A percentile compares a stretch with the other conserved stretches of the same genome.
These are phyloP conservation scores for Leucoagaricus sp. DNA, from an alignment of 1,284 basidiomycete genomes.

Conservation along the genomic window DNA sequence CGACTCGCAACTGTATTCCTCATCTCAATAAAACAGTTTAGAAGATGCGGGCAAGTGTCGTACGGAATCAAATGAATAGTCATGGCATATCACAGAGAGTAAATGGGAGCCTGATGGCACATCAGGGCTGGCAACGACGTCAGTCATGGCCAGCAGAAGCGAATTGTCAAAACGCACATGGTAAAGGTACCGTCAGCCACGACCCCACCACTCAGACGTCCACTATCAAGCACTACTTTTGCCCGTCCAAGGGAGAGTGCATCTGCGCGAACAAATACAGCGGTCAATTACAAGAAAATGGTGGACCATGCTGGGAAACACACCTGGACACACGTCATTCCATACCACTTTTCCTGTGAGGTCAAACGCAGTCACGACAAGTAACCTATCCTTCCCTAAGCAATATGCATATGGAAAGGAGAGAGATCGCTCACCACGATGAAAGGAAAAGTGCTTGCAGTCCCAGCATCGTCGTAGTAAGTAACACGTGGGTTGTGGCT, in stretches of 20 bases:
- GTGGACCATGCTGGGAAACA: constrained; percentile 20
- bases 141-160: constrained; percentile 1
- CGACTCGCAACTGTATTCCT: constrained; percentile 56
- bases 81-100: constrained; percentile 64
- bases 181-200: constrained; percentile 59
- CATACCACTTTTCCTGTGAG: constrained; percentile 60
- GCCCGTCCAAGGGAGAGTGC: constrained; percentile 52
- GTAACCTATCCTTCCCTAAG: constrained; percentile 17
- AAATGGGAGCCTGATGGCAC: constrained; percentile 67
- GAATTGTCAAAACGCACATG: constrained; percentile 45
- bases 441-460: constrained; percentile 6
- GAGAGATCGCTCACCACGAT: constrained; percentile 5
- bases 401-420: background rate
- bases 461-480: constrained; percentile 5
- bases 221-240: constrained; percentile 62
- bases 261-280: constrained; percentile 30
- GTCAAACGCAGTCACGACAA: constrained; percentile 46
- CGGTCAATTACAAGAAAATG: background rate
- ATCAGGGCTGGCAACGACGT: constrained; percentile 47
- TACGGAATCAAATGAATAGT: constrained; percentile 71
- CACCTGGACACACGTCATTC: constrained; percentile 67
- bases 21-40: background rate
- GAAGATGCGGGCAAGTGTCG: constrained; percentile 15
- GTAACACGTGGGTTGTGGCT: background rate
- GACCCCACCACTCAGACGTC: constrained; percentile 51